Conservation (phyloP, 2,329 filamentous ascomycete genomes). For the Aspergillus hiratsukae region DNA sequence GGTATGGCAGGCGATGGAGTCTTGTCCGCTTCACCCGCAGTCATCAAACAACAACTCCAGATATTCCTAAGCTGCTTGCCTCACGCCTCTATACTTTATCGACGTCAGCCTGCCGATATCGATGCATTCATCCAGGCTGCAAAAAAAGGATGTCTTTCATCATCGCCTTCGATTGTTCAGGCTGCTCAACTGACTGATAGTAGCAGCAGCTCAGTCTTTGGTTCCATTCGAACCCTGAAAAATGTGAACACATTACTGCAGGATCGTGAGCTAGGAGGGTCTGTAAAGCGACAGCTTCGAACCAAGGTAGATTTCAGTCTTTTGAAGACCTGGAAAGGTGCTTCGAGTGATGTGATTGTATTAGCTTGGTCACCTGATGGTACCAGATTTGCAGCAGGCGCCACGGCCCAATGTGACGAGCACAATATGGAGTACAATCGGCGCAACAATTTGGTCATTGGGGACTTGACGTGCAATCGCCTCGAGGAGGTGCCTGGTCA, state of each 20-base stretch:
- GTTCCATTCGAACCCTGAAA: not conserved
- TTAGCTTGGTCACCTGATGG: constrained; percentile 55
- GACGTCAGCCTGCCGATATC: constrained; percentile 17
- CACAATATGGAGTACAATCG: constrained; percentile 59
- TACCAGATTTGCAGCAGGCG: constrained; percentile 52
- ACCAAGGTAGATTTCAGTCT: constrained; percentile 37
- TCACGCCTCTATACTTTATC: constrained; percentile 10
- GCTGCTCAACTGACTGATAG: not conserved
- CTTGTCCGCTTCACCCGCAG: not conserved
- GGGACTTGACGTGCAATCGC: constrained; percentile 38
- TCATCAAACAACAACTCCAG: constrained; percentile 1
- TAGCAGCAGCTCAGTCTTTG: not conserved
- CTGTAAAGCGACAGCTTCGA: constrained; percentile 11
- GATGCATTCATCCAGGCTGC: constrained; percentile 20
- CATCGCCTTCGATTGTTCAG: constrained; percentile 12
- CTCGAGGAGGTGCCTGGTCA: constrained; percentile 55
- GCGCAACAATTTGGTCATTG: constrained; percentile 53
- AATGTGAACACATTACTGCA: constrained; percentile 21
- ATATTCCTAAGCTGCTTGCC: constrained; percentile 6
- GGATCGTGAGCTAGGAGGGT: constrained; percentile 27
- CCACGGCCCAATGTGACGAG: constrained; percentile 52
- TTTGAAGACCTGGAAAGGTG: constrained; percentile 50
- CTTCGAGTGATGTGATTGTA: constrained; percentile 54
- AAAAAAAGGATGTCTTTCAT: constrained; percentile 14
- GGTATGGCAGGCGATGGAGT: not conserved